Conservation (phyloP, 176 grass and related monocot genomes). For the Thinopyrum elongatum region DNA sequence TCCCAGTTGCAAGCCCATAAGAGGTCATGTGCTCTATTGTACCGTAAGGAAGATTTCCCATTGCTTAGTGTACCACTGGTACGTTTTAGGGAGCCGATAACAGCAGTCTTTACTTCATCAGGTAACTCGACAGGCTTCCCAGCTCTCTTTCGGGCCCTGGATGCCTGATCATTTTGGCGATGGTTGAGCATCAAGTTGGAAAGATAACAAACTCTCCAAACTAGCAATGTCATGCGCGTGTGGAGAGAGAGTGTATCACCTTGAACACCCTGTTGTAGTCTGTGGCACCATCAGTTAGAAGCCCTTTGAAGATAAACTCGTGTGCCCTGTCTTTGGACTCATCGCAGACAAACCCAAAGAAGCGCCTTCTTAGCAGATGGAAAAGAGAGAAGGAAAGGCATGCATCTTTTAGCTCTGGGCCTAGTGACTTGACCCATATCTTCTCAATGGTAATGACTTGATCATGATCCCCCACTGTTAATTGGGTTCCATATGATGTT, state of each 20-base stretch:
- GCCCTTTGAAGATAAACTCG: not conserved
- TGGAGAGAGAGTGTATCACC: too few relatives aligned
- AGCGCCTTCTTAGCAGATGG: not conserved
- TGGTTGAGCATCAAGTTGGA: accelerated
- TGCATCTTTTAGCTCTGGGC: not conserved
- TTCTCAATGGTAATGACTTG: too few relatives aligned
- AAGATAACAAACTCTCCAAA: too few relatives aligned
- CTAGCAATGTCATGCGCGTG: too few relatives aligned
- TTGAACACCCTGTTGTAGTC: not conserved
- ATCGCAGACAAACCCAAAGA: not conserved
- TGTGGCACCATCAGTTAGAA: not conserved
- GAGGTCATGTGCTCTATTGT: not conserved
- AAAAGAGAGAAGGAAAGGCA: conserved; percentile 35
- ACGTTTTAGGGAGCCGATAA: not conserved
- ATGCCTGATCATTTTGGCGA: not conserved
- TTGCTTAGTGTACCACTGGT: not conserved
- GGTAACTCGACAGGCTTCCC: not conserved
- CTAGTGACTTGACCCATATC: not conserved
- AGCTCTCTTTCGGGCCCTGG: not conserved
- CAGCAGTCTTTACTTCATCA: not conserved
- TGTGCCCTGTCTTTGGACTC: not conserved
- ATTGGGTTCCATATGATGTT: too few relatives aligned
- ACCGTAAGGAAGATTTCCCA: not conserved
- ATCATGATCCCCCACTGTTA: too few relatives aligned
- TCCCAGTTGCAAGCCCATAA: not conserved